A percentile compares a stretch with the other conserved stretches of the same genome.
phyloP scores from a whole-genome alignment of 306 rosid genomes.

The Glycine latifolia region DNA sequence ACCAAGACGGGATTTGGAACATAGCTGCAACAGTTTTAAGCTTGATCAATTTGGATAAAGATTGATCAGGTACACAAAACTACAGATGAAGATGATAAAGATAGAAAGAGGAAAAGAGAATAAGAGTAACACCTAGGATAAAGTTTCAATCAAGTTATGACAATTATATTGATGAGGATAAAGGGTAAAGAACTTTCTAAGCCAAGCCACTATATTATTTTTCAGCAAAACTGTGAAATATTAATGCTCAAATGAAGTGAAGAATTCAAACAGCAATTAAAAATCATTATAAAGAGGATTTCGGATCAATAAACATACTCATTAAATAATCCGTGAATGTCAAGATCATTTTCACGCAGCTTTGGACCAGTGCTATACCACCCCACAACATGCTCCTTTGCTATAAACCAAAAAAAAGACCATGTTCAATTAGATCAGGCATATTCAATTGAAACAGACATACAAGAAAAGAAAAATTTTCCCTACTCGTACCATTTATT shows the following conservation, averaged over 20 bases:
- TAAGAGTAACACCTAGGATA: constrained; percentile 17
- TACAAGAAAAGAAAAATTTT: neutral
- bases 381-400: constrained; percentile 92
- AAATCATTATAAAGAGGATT: constrained; percentile 43
- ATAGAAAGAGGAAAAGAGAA: neutral
- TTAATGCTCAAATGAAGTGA: constrained; percentile 3
- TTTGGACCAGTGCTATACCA: constrained; percentile 98
- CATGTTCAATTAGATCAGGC: constrained; percentile 14
- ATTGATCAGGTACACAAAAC: constrained; percentile 12
- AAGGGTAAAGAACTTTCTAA: neutral
- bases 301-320: constrained; percentile 53
- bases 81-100: constrained; percentile 6
- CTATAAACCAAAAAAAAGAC: constrained; percentile 46
- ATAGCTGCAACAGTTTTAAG: constrained; percentile 61
- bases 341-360: constrained; percentile 87
- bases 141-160: constrained; percentile 12
- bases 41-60: constrained; percentile 26
- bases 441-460: constrained; percentile 8
- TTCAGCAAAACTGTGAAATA: neutral
- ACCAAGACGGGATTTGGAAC: constrained; percentile 90
- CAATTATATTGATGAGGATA: neutral
- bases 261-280: neutral
- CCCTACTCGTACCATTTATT: constrained; percentile 71
- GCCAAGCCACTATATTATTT: neutral
- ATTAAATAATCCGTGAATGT: constrained; percentile 79